Percentiles rank a stretch among this genome's conserved stretches.
Conservation (phyloP, 2,329 filamentous ascomycete genomes). For the Fusarium sp. region DNA sequence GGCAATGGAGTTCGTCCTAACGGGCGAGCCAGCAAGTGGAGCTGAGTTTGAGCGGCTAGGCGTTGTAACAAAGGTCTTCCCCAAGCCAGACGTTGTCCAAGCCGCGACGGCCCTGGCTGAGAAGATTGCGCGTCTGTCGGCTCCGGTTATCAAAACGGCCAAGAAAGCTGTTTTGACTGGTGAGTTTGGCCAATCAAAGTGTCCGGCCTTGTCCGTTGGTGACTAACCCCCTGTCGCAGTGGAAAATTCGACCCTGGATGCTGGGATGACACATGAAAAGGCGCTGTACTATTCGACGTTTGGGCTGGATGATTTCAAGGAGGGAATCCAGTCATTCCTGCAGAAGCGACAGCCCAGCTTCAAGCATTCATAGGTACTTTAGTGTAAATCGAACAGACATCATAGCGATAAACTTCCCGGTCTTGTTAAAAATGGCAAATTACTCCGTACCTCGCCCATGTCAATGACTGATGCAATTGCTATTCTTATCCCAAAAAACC, state of each 20-base stretch:
- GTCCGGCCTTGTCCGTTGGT: background rate
- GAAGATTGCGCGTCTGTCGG: constrained; percentile 23
- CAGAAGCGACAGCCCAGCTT: constrained; percentile 19
- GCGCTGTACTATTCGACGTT: constrained; percentile 32
- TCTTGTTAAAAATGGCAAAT: background rate
- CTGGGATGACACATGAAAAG: constrained; percentile 31
- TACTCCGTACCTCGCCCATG: background rate
- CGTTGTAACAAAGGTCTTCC: constrained; percentile 30
- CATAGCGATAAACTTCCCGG: background rate
- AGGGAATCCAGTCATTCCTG: constrained; percentile 27
- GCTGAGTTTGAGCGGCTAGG: constrained; percentile 27
- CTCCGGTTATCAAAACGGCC: constrained; percentile 21
- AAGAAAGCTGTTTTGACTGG: constrained; percentile 32
- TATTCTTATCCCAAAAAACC: background rate
- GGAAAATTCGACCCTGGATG: constrained; percentile 13
- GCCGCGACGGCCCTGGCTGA: constrained; percentile 18
- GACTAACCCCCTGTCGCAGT: constrained; percentile 7
- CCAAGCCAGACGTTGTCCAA: constrained; percentile 13
- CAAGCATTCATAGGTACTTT: constrained; percentile 9
- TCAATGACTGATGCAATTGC: background rate
- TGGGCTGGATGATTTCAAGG: constrained; percentile 24
- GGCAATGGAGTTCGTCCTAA: constrained; percentile 34
- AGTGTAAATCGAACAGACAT: too few relatives aligned
- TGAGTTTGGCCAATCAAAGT: background rate
- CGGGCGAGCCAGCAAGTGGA: constrained; percentile 29